Conservation (phyloP, 495 filamentous ascomycete species). For the Poronia punctata region DNA sequence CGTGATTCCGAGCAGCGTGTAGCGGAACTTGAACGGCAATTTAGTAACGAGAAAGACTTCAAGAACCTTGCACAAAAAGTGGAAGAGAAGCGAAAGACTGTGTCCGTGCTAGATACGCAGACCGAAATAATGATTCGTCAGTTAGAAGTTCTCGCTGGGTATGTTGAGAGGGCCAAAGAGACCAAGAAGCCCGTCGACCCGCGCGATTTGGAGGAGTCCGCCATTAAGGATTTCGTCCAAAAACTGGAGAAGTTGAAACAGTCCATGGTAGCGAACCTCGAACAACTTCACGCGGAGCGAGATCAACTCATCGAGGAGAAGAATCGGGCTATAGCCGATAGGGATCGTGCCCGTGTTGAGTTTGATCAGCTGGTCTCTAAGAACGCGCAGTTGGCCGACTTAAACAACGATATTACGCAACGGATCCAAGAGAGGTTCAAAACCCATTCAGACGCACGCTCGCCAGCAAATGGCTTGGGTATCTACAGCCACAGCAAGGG, state of each 20-base stretch:
- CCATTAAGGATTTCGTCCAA: conserved; percentile 81
- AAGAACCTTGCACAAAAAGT: conserved; percentile 81
- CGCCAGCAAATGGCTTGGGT: conserved; percentile 67
- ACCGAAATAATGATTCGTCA: conserved; percentile 93
- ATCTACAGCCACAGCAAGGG: conserved; percentile 76
- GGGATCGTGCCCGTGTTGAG: conserved; percentile 88
- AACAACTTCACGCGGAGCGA: conserved; percentile 75
- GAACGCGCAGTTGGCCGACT: conserved; percentile 85
- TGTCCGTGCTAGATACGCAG: conserved; percentile 91
- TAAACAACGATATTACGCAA: conserved; percentile 92
- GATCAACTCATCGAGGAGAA: conserved; percentile 79
- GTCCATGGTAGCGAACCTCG: conserved; percentile 66
- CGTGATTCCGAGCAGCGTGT: conserved; percentile 73
- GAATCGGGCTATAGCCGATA: conserved; percentile 65
- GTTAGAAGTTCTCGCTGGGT: conserved; percentile 70
- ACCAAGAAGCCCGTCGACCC: conserved; percentile 66
- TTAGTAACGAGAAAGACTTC: conserved; percentile 66
- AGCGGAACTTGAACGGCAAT: conserved; percentile 71
- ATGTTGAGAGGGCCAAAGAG: conserved; percentile 60
- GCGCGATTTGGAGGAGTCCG: conserved; percentile 71
- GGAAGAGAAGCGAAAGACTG: conserved; percentile 88
- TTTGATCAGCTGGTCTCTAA: conserved; percentile 90
- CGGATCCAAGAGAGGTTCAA: conserved; percentile 92
- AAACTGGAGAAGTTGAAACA: conserved; percentile 82
- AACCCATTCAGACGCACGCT: conserved; percentile 46